These are phyloP conservation scores for Fusarium nisikadoi DNA, from an alignment of 2,329 filamentous ascomycete species.

Conservation along the genomic window DNA sequence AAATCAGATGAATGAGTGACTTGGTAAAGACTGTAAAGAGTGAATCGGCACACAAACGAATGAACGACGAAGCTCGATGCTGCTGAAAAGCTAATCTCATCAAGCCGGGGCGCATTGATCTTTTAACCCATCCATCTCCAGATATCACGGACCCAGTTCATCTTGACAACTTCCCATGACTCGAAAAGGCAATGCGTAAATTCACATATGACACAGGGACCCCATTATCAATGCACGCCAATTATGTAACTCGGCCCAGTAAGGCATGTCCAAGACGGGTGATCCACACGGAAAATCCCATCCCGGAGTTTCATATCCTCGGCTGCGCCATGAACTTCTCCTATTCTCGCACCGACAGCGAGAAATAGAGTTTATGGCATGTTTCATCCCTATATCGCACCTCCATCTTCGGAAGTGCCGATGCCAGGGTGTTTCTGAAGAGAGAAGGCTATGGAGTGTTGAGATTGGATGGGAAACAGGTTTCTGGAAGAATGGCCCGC, in stretches of 20 bases:
- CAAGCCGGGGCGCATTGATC: not conserved
- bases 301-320: constrained; percentile 13
- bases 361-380: constrained; percentile 15
- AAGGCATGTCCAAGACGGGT: not conserved
- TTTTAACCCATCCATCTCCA: not conserved
- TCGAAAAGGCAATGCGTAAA: constrained; percentile 14
- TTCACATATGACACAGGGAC: not conserved
- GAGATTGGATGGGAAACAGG: not conserved
- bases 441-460: not conserved
- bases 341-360: not conserved
- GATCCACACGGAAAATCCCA: not conserved
- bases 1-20: not conserved
- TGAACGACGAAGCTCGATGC: not conserved
- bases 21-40: constrained; percentile 12
- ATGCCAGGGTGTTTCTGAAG: not conserved
- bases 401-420: not conserved
- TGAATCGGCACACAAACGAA: not conserved
- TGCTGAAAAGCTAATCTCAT: not conserved
- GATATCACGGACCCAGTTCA: not conserved
- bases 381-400: constrained; percentile 6
- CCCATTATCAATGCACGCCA: not conserved
- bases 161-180: not conserved
- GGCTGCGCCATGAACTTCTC: not conserved
- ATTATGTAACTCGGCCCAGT: not conserved
- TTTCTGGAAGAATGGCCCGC: not conserved